phyloP scores from a whole-genome alignment of 2,329 filamentous ascomycete species.

The Graphilbum fragrans region DNA sequence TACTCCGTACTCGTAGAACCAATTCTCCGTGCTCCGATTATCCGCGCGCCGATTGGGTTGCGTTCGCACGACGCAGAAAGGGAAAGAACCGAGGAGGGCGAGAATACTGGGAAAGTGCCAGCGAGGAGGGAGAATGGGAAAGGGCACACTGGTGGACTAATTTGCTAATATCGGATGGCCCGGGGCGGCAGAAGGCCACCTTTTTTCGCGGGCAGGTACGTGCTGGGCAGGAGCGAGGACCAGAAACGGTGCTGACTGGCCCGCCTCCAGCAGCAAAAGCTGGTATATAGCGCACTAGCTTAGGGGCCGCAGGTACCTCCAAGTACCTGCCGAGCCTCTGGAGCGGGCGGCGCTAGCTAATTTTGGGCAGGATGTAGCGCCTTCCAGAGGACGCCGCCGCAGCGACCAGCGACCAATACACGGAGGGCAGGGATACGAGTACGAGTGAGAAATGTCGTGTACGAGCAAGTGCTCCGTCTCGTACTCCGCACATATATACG shows the following conservation, averaged over 20 bases:
- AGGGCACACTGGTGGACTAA: not conserved
- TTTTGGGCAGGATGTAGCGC: not conserved
- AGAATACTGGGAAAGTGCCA: not conserved
- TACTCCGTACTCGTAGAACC: not conserved
- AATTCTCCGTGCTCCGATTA: not conserved
- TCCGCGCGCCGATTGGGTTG: too few relatives aligned
- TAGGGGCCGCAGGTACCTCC: not conserved
- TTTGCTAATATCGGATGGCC: slow-evolving; percentile 10
- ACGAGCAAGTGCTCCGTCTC: too few relatives aligned
- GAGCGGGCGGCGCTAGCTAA: not conserved
- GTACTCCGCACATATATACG: too few relatives aligned
- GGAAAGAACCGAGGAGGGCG: not conserved
- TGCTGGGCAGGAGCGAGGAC: too few relatives aligned
- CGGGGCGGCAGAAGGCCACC: slow-evolving; percentile 4
- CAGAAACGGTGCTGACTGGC: too few relatives aligned
- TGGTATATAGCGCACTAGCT: too few relatives aligned
- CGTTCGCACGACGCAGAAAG: not conserved
- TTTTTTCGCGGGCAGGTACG: not conserved
- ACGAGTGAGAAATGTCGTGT: too few relatives aligned
- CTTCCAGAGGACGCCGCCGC: too few relatives aligned
- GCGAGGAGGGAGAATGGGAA: not conserved
- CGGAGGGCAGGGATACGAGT: too few relatives aligned
- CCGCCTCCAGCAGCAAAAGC: too few relatives aligned
- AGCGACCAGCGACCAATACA: too few relatives aligned
- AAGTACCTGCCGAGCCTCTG: not conserved